Base-by-base conservation (phyloP, 2,329 filamentous ascomycete genomes). In the Aspergillus texensis region DNA sequence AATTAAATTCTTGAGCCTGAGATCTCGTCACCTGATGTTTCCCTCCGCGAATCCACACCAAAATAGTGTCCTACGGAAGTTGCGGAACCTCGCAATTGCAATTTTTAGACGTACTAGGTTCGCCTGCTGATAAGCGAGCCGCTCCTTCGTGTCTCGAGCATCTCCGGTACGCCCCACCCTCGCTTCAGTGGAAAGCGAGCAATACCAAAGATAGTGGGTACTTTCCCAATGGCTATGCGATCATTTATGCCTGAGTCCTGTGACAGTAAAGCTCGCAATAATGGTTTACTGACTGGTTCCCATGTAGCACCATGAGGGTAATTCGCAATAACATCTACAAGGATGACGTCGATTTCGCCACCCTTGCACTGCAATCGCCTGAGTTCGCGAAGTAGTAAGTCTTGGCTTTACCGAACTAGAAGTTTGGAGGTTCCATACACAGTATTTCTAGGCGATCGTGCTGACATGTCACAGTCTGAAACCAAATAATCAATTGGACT, bases 401-500 rank as follows among this genome's bases (percentile, higher is more conserved):
- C 21, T 26, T 46, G 21, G 32, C 21, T 24, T 43, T 10, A 21
- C 48, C n/a, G 50, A 30, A 54, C 39, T n/a, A 43, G 34, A 16
- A 43, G 26, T 26, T 55, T 19, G 24, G 21, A 28, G 55, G 5
- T 52, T 68, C 71, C 43, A 71, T 43, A 24, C 21, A 24, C 21
- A 24, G 21, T 24, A 6, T 50, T 50, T n/a, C 28, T 26, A 19
- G 19, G 14, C 26, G 24, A 52, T 26, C 28, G n/a, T 53, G 48
- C 34, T 41, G 26, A 28, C 21, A 21, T 8, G 48, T 45, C 34
- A 26, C 66, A 86, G 84, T 62, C 72, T 87, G 36, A 86, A 83
- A 69, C 67, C 77, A 57, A 85, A 85, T 64, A 83, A 82, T 10
- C 87, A 89, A 67, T 82, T 97, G 30, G 88, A 97, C 78, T 98